Conservation (phyloP, 2,329 filamentous ascomycete species). For the Lomentospora prolificans region DNA sequence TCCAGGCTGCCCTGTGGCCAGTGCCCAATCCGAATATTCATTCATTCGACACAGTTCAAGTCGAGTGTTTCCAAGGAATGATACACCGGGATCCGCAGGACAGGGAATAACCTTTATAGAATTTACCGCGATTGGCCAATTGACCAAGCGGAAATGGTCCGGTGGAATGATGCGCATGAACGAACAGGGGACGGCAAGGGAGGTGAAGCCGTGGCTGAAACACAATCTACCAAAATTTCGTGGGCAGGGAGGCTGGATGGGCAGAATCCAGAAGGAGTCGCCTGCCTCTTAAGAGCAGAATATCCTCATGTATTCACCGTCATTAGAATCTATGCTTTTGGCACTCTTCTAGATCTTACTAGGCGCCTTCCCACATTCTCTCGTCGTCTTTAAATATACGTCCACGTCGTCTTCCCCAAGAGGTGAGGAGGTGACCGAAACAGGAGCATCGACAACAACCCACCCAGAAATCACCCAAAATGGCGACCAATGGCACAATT, state of each 20-base stretch:
- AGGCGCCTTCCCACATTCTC: no score
- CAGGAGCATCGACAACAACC: not conserved
- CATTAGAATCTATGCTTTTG: no score
- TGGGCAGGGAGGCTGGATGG: not conserved
- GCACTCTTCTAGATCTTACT: no score
- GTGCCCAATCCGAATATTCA: no score
- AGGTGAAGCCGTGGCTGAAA: conserved; percentile 1
- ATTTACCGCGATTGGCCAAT: not conserved
- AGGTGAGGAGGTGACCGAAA: no score
- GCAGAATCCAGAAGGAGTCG: not conserved
- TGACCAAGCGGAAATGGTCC: not conserved
- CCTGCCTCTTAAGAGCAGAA: not conserved
- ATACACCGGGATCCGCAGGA: no score
- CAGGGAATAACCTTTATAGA: not conserved
- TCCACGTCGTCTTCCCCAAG: no score
- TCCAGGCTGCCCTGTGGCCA: no score
- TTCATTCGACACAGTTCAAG: no score
- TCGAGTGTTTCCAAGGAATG: no score
- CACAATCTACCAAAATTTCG: not conserved
- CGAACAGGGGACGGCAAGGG: not conserved
- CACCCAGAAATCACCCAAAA: not conserved
- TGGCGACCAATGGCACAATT: not conserved
- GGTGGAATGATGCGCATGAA: conserved; percentile 1
- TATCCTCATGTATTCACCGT: not conserved
- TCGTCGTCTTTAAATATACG: no score